A percentile compares a stretch with the other conserved stretches of the same genome.
Evolutionary conservation across 1,139 yeast species (phyloP).

Genomic region (Diutina sp.): DNA sequence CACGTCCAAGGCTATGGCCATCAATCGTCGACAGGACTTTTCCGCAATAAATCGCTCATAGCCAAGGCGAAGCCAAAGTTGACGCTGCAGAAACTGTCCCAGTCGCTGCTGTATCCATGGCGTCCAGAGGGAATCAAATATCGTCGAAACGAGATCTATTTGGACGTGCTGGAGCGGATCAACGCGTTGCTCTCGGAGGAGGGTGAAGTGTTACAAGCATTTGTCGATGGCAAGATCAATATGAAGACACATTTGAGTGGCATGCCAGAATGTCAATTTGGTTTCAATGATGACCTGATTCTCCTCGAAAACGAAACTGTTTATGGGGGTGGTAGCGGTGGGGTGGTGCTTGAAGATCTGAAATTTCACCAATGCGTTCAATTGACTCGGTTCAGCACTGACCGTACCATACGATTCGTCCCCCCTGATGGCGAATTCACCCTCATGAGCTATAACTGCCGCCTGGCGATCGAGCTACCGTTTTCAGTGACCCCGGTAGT

Average conservation of each 20-base stretch:
- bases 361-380: constrained; percentile 82
- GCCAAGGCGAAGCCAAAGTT: constrained; percentile 5
- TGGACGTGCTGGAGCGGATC: constrained; percentile 67
- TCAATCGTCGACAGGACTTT: background rate
- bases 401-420: constrained; percentile 55
- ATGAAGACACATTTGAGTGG: constrained; percentile 71
- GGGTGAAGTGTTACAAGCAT: constrained; percentile 53
- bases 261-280: constrained; percentile 55
- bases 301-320: constrained; percentile 10
- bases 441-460: constrained; percentile 59
- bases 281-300: constrained; percentile 34
- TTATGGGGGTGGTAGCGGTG: constrained; percentile 6
- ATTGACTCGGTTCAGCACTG: constrained; percentile 53
- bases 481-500: constrained; percentile 56
- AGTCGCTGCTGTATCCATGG: constrained; percentile 38
- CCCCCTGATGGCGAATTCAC: constrained; percentile 95
- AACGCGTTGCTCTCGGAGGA: constrained; percentile 51
- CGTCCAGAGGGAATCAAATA: constrained; percentile 61
- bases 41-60: background rate
- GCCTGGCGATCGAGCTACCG: constrained; percentile 53
- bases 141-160: constrained; percentile 67
- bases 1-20: background rate
- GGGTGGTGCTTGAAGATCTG: constrained; percentile 44
- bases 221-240: constrained; percentile 65
- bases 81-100: background rate